A percentile compares a stretch with the other conserved stretches of the same genome.
Conservation (phyloP, 306 rosid genomes). For the Citrullus colocynthis region DNA sequence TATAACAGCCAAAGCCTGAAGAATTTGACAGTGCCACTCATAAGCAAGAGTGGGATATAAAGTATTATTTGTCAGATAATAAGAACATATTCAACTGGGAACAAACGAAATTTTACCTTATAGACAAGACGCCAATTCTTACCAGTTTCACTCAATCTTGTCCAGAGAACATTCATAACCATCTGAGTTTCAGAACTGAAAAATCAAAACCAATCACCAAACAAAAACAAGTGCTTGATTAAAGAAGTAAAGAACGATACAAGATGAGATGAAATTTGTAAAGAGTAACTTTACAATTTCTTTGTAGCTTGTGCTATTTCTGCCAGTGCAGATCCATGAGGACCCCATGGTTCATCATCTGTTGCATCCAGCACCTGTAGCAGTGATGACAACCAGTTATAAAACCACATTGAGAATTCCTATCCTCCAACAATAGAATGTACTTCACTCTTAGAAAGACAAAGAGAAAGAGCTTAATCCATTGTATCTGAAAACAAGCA, state of each 20-base stretch:
- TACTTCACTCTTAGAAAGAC: too few relatives aligned
- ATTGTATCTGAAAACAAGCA: not conserved
- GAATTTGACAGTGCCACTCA: constrained; percentile 12
- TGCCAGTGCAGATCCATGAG: constrained; percentile 86
- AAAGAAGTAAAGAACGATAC: constrained; percentile 1
- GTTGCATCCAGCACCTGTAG: constrained; percentile 93
- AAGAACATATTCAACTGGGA: not conserved
- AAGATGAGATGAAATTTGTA: not conserved
- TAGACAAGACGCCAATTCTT: constrained; percentile 96
- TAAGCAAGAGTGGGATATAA: constrained; percentile 2
- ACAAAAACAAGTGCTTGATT: not conserved
- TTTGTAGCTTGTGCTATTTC: constrained; percentile 95
- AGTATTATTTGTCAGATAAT: not conserved
- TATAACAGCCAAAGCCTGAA: constrained; percentile 89
- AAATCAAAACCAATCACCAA: constrained; percentile 21
- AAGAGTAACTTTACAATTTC: constrained; percentile 46
- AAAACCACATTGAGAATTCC: not conserved
- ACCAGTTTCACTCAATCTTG: constrained; percentile 85
- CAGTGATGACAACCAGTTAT: not conserved
- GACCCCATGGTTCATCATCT: constrained; percentile 99
- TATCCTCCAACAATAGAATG: not conserved
- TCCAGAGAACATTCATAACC: constrained; percentile 96
- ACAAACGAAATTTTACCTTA: constrained; percentile 47
- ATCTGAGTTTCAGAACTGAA: constrained; percentile 93
- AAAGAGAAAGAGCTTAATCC: too few relatives aligned